Percentiles rank a stretch among this genome's conserved stretches.
phyloP scores from a whole-genome alignment of 805 yeast genomes.

The Yamadazyma takamatsuzukensis region DNA sequence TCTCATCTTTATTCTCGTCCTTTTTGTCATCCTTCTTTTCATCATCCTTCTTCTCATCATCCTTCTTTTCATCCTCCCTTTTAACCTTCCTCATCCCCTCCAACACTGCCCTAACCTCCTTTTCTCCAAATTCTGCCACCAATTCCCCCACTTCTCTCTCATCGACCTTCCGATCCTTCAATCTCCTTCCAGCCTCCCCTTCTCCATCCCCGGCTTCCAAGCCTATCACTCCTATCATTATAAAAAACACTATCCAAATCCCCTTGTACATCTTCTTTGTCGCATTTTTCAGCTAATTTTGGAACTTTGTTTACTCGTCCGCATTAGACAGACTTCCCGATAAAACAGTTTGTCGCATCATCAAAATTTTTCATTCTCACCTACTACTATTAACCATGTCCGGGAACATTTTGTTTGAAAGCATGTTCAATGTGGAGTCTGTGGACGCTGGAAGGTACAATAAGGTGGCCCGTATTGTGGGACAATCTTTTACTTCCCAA shows the following conservation, averaged over 20 bases:
- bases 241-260: no score
- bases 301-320: no score
- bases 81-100: conserved; percentile 2
- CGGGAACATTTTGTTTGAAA: conserved; percentile 77
- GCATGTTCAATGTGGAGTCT: conserved; percentile 79
- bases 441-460: conserved; percentile 89
- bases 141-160: not conserved
- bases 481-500: conserved; percentile 75
- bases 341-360: no score
- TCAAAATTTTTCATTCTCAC: no score
- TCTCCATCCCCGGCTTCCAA: no score
- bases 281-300: no score
- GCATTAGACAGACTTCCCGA: no score
- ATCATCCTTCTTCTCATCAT: conserved; percentile 4
- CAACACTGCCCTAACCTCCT: conserved; percentile 1
- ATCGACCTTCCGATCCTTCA: not conserved
- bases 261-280: no score
- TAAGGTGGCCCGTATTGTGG: conserved; percentile 85
- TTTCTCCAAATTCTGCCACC: conserved; percentile 1
- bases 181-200: no score
- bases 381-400: conserved; percentile 26
- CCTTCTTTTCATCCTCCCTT: not conserved
- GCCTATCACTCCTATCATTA: no score
- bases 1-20: conserved; percentile 1
- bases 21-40: conserved; percentile 5